Evolutionary conservation across 352 stramenopile genomes (phyloP), one percentile per base, ranked within the genome.

Genomic region (Aphanomyces euteiches): DNA sequence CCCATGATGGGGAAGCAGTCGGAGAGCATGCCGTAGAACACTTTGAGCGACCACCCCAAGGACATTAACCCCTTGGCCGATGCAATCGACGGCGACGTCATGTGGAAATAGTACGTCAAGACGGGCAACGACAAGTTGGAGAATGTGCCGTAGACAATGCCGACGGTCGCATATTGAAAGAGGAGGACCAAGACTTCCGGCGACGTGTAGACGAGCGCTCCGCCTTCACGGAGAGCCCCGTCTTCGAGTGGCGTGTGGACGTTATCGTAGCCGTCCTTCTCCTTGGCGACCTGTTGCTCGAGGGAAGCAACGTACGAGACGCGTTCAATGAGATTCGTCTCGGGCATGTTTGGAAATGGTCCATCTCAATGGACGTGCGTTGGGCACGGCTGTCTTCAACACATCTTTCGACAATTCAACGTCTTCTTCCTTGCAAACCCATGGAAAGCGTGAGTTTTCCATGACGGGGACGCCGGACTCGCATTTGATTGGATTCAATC

Each of bases 1-100:
- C 63, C 63, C 17, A 60, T 19, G 5, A 69, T 69, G 15, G 63
- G 63, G n/a, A 69, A 69, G 36, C 47, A 58, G 43, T 69, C 63
- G 12, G 63, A 58, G 45, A 69, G 63, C 47, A 69, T 47, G 41
- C 63, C 63, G 19, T 41, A 69, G 45, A 69, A 59, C 12, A 69
- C 53, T 21, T 69, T 69, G 53, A 63, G 38, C 34, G 47, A 69
- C 63, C 63, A 69, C 4, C 63, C 47, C 4, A 69, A 36, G 38
- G 38, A 43, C 63, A 69, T 61, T 38, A 66, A 41, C n/a, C 37
- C 57, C 7, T 8, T 66, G 37, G 57, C 57, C 5, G 57, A 13
- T 17, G 15, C 53, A 41, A 66, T 17, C n/a, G 40, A 15, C 7
- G 15, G 19, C 7, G 37, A 17, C 53, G 48, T n/a, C 34, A 66